These are phyloP conservation scores for Colletotrichum limetticola DNA, from an alignment of 2,329 filamentous ascomycete genomes.

Conservation along the genomic window DNA sequence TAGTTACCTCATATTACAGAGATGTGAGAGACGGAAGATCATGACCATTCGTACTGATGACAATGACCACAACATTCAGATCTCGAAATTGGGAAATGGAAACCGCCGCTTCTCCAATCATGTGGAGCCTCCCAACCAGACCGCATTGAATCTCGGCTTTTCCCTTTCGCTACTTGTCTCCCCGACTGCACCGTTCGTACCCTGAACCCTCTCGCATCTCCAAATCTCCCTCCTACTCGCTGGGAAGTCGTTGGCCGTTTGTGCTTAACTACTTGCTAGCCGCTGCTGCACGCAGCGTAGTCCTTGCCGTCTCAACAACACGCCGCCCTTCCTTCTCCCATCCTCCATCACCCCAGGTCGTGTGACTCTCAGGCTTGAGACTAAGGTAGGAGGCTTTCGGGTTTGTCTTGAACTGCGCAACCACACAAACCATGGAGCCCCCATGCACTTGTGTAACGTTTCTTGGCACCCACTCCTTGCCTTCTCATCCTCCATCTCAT, in stretches of 20 bases:
- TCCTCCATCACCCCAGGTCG: conserved; percentile 17
- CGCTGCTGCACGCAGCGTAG: background rate
- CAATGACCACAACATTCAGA: background rate
- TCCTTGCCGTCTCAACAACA: background rate
- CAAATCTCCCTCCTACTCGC: background rate
- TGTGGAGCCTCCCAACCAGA: conserved; percentile 5
- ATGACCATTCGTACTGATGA: background rate
- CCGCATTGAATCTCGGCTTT: background rate
- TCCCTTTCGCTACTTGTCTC: background rate
- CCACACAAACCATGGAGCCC: conserved; percentile 28
- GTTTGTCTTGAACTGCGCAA: conserved; percentile 28
- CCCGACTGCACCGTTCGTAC: background rate
- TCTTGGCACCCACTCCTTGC: conserved; percentile 23
- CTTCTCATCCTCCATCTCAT: conserved; percentile 17
- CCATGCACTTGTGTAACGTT: conserved; percentile 33
- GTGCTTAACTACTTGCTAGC: background rate
- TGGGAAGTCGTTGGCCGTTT: background rate
- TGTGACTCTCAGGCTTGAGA: conserved; percentile 25
- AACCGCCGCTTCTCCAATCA: background rate
- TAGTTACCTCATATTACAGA: too few species aligned
- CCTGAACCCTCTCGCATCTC: background rate
- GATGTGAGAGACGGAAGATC: too few species aligned
- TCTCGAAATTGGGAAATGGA: too few species aligned
- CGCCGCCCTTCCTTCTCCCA: background rate
- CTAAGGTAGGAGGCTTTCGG: conserved; percentile 22